Evolutionary conservation across 768 basidiomycete genomes (phyloP), one percentile per base, ranked within the genome.

Genomic region (Pulveroboletus sp.): DNA sequence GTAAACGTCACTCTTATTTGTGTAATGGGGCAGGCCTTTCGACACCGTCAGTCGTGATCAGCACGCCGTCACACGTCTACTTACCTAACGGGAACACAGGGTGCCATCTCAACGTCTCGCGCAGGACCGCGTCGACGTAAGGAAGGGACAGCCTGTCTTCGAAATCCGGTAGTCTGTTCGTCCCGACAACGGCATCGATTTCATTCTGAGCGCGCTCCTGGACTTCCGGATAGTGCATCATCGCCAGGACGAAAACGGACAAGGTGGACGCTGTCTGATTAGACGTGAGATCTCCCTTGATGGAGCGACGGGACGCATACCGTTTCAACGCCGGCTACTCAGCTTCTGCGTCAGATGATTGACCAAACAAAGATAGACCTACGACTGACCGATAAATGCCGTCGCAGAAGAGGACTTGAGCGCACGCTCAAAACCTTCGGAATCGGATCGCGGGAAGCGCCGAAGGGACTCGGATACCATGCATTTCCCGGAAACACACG

Each of bases 71-170:
- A 6, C 30, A 24, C 14, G 27, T 41, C 30, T 39, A 45, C 60
- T 49, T 43, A 56, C 65, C 67, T 47, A 67, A 47, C 5, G 65
- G 65, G 51, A 69, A 63, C 8, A 67, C 67, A 6, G 65, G 65
- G 39, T 69, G 63, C 65, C 65, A 67, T 42, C 65, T 65, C 41
- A 68, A 32, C 15, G 64, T 68, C 58, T 70, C 71, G 32, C 70
- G 70, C 44, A 72, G 36, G 46, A 71, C 46, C 17, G 69, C 69
- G 3, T 64, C 59, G 1, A 70, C 43, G 38, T 69, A 71, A 27
- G 66, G 68, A 39, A 72, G 47, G 4, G 56, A 57, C 6, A 54
- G 5, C 30, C 60, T 49, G 49, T 72, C 71, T 17, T 49, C 57
- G 24, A 65, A 62, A 24, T 55, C 35, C 1, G 69, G 64, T 5